Evolutionary conservation across 345 rosid species (phyloP), one percentile per base, ranked within the genome.

Genomic region (Rhizophora apiculata): DNA sequence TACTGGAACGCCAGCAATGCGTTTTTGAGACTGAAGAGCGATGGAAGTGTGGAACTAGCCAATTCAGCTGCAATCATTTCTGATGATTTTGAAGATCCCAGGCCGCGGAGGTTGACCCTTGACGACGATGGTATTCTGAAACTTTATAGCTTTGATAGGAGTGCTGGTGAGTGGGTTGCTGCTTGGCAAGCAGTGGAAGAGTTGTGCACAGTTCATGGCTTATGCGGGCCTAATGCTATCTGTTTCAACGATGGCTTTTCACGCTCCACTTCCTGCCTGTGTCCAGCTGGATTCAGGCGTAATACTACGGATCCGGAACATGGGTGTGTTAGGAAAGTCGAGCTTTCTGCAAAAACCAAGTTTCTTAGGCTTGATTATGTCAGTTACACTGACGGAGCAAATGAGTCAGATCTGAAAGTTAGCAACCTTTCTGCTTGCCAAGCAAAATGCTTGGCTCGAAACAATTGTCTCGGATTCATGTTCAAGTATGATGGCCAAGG

Each of bases 291-390:
- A 55, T 88, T 82, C 76, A 71, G 8, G 48, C 65, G 22, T 1
- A 20, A n/a, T 6, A 7, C 75, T 6, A 0, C 3, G 2, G 68
- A 73, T 21, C 61, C 16, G 6, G 52, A 39, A 9, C 1, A 43
- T 10, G 68, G 77, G 0, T 88, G 93, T 53, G 34, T 66, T 51
- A 78, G 83, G 66, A 88, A 80, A 69, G 69, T 65, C 60, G 21
- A 34, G 0, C 37, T 85, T 2, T 51, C 58, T 16, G 19, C 6
- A 20, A 65, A 67, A n/a, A 74, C 86, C 43, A 80, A 64, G 79
- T 88, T 86, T 73, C 60, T 84, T n/a, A 84, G 68, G 37, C 89
- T 88, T 31, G 93, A 88, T 76, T 86, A 79, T 65, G 90, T 88
- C 30, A 84, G 83, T 49, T 88, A 83, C 81, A 69, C 83, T 2